Base-by-base conservation (phyloP, 2,329 filamentous ascomycete species). In the Lizonia empirigonia region DNA sequence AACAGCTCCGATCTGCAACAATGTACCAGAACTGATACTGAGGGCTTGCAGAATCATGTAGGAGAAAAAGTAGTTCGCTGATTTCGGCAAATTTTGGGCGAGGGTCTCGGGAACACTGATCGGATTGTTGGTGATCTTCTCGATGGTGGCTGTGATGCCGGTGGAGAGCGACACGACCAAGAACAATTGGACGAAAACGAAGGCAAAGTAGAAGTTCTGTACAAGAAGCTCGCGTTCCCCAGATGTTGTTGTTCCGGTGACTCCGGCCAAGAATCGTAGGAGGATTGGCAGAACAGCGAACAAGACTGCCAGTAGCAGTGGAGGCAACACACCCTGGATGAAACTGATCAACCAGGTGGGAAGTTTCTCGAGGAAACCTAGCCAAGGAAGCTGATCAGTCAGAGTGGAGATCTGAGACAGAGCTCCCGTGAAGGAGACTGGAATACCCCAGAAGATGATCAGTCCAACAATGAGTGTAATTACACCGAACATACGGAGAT, bases 31-130 rank as follows among this genome's bases (percentile, higher is more conserved):
- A 71, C 91, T 96, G 56, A 90, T 91, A 56, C 90, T 91, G 63
- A 97, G 81, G 0, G 92, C 91, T 67, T 97, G 94, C 8, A 99
- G 85, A 69, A 97, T 88, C 86, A 99, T 92, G 81, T 99, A 99
- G 1, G 91, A 93, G 80, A 97, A 97, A 78, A 97, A 99, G 74
- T 97, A 99, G 69, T 97, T 96, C 62, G 91, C 89, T 0, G 92
- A 88, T 61, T 85, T 89, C 2, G 94, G 94, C 5, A 99, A 77
- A 53, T 92, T 94, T 9, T 79, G 72, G 0, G 93, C 93, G 22
- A 99, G 77, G 0, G 89, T 80, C 15, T 84, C 73, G 0, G 94
- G 84, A 50, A 95, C 83, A 29, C 80, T 81, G n/a, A 78, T 75
- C 7, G 90, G 85, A 36, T 90, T 80, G 27, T 83, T 73, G 3